Evolutionary conservation across 2,329 filamentous ascomycete genomes (phyloP).

Genomic region (Cladophialophora exuberans): DNA sequence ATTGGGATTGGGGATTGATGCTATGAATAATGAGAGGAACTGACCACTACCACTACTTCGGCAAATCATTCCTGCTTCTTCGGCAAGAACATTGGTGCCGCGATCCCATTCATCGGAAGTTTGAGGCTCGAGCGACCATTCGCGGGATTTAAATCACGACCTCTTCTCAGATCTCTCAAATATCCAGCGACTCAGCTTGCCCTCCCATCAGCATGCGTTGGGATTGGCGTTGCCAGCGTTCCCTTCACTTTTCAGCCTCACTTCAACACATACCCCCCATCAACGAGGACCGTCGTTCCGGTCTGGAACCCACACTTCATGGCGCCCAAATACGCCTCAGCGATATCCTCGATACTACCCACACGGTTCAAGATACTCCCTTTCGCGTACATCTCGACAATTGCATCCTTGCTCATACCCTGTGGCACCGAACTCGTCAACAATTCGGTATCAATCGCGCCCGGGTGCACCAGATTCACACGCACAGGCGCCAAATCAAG

Average conservation of each 20-base stretch:
- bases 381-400: background rate
- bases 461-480: slow-evolving; percentile 47
- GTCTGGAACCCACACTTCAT: slow-evolving; percentile 49
- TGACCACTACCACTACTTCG: too few relatives aligned
- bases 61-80: too few relatives aligned
- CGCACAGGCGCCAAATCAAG: slow-evolving; percentile 48
- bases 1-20: slow-evolving; percentile 27
- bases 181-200: background rate
- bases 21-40: background rate
- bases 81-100: too few relatives aligned
- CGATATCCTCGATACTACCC: slow-evolving; percentile 42
- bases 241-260: too few relatives aligned
- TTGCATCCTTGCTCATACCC: slow-evolving; percentile 19
- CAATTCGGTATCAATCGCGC: slow-evolving; percentile 46
- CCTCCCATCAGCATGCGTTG: background rate
- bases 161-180: too few relatives aligned
- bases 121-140: too few relatives aligned
- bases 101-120: too few relatives aligned
- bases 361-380: slow-evolving; percentile 34
- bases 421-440: slow-evolving; percentile 34
- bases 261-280: slow-evolving; percentile 43
- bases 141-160: too few relatives aligned
- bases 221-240: too few relatives aligned
- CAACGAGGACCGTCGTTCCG: slow-evolving; percentile 39
- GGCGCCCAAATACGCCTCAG: slow-evolving; percentile 49